A percentile compares a stretch with the other conserved stretches of the same genome.
Conservation (phyloP, 306 rosid genomes). For the Acacia acuminata region DNA sequence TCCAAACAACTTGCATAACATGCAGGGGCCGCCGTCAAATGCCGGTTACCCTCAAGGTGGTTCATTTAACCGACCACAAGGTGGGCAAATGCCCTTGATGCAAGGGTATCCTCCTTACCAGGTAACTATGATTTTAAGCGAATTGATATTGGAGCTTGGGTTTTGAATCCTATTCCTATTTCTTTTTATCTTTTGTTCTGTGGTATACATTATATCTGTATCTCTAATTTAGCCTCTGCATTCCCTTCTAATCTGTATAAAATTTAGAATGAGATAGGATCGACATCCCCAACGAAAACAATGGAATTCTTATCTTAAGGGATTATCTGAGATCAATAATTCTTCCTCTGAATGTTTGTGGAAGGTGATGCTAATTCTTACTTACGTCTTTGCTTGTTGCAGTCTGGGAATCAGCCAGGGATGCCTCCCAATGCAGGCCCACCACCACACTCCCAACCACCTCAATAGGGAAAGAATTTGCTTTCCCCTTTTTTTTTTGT, state of each 20-base stretch:
- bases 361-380: conserved; percentile 13
- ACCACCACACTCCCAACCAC: conserved; percentile 54
- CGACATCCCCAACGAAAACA: not conserved
- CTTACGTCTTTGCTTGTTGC: conserved; percentile 28
- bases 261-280: not conserved
- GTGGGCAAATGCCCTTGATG: conserved; percentile 91
- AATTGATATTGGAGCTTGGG: not conserved
- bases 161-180: conserved; percentile 16
- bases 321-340: not conserved
- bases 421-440: conserved; percentile 71
- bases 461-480: conserved; percentile 50
- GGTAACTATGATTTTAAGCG: conserved; percentile 43
- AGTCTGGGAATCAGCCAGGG: conserved; percentile 80
- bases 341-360: not conserved
- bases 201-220: not conserved
- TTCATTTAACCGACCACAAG: conserved; percentile 72
- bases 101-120: conserved; percentile 96
- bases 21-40: conserved; percentile 87
- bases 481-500: not conserved
- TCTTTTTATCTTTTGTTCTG: not conserved
- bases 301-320: not conserved
- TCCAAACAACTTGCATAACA: conserved; percentile 66
- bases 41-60: conserved; percentile 76
- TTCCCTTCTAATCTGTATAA: not conserved
- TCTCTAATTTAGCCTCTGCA: not conserved